phyloP scores from a whole-genome alignment of 805 yeast species.

The Hyphopichia homilentoma region DNA sequence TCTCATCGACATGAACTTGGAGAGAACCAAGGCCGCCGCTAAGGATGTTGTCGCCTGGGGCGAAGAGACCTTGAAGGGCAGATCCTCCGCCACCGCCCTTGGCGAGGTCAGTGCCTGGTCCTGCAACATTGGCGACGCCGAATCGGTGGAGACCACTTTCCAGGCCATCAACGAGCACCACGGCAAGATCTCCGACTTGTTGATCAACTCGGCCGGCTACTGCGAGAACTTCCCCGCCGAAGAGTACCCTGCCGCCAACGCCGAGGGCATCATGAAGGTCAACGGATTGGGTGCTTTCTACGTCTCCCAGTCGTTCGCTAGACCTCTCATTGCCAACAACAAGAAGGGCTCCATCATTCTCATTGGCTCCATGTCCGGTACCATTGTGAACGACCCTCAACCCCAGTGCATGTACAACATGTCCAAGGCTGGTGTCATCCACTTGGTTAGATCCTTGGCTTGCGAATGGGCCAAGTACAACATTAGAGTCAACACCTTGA shows the following conservation, averaged over 20 bases:
- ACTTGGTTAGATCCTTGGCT: constrained; percentile 70
- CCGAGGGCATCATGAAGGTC: constrained; percentile 65
- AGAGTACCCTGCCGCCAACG: constrained; percentile 68
- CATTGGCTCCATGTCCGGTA: constrained; percentile 78
- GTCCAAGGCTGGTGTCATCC: constrained; percentile 86
- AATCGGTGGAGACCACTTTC: constrained; percentile 54
- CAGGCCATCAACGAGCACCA: constrained; percentile 53
- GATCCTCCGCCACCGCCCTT: constrained; percentile 23
- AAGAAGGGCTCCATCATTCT: constrained; percentile 59
- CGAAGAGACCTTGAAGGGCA: constrained; percentile 34
- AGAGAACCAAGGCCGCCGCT: constrained; percentile 55
- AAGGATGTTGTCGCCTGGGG: constrained; percentile 47
- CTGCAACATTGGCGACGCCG: constrained; percentile 69
- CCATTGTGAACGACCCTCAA: constrained; percentile 74
- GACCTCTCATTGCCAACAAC: constrained; percentile 56
- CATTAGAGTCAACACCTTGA: constrained; percentile 71
- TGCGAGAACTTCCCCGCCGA: constrained; percentile 78
- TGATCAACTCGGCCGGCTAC: constrained; percentile 81
- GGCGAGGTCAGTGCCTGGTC: constrained; percentile 58
- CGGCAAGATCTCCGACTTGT: constrained; percentile 57
- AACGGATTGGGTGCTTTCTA: constrained; percentile 73
- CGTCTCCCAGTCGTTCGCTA: constrained; percentile 71
- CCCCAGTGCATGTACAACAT: constrained; percentile 79
- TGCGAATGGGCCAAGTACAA: constrained; percentile 79
- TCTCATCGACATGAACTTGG: constrained; percentile 62